Evolutionary conservation across 2,329 filamentous ascomycete genomes (phyloP).

Genomic region (Colletotrichum noveboracense): DNA sequence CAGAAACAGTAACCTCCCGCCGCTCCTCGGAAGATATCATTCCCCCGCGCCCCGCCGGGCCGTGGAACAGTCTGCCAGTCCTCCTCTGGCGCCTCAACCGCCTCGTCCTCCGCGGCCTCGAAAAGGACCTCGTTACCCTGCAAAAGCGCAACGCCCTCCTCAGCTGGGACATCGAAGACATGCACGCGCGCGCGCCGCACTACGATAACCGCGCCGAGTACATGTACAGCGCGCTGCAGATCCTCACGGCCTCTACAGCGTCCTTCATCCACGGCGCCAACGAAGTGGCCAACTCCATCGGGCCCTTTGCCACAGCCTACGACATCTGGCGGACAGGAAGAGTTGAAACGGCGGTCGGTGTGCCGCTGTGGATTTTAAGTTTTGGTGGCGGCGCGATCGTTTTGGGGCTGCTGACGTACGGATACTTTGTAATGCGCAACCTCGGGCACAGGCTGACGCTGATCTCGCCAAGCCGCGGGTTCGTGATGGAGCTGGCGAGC

Average conservation of each 20-base stretch:
- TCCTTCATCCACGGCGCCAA: conserved; percentile 63
- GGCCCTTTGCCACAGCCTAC: conserved; percentile 58
- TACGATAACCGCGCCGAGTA: conserved; percentile 60
- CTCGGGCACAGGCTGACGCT: conserved; percentile 61
- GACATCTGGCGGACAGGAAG: conserved; percentile 50
- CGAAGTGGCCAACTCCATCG: conserved; percentile 58
- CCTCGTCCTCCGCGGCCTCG: conserved; percentile 50
- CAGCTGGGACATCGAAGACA: conserved; percentile 50
- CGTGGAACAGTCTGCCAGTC: conserved; percentile 46
- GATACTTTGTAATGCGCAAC: conserved; percentile 67
- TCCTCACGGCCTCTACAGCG: conserved; percentile 57
- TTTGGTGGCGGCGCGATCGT: conserved; percentile 54
- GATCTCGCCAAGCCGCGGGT: conserved; percentile 58
- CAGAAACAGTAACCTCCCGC: not conserved
- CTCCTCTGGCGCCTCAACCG: conserved; percentile 45
- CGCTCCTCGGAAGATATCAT: conserved; percentile 25
- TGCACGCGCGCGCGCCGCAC: conserved; percentile 53
- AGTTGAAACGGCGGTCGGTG: conserved; percentile 38
- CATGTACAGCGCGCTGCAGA: conserved; percentile 53
- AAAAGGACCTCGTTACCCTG: conserved; percentile 51
- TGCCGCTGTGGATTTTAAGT: conserved; percentile 56
- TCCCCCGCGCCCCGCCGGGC: conserved; percentile 37
- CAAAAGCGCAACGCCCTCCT: conserved; percentile 54
- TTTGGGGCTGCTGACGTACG: conserved; percentile 66
- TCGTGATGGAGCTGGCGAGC: conserved; percentile 55